A percentile compares a stretch with the other conserved stretches of the same genome.
phyloP scores from a whole-genome alignment of 2,329 filamentous ascomycete genomes.

The Colletotrichum spinosum region DNA sequence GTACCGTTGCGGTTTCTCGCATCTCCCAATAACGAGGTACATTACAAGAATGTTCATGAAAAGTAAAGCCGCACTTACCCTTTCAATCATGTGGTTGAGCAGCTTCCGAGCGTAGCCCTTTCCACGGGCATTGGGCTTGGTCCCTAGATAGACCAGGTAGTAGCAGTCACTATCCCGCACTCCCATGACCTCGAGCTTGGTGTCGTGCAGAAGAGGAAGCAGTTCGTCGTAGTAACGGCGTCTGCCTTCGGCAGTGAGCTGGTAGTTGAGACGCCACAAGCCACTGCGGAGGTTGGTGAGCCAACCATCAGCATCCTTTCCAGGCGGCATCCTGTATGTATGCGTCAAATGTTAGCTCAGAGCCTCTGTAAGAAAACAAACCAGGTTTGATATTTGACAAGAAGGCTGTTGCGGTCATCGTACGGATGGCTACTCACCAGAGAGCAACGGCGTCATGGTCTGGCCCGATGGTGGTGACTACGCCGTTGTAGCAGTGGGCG shows the following conservation, averaged over 20 bases:
- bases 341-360: constrained; percentile 34
- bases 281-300: constrained; percentile 79
- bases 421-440: constrained; percentile 67
- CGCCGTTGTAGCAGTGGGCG: constrained; percentile 78
- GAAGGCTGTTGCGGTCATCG: not conserved
- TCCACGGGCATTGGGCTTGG: constrained; percentile 75
- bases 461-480: constrained; percentile 79
- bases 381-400: no score
- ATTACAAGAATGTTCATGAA: not conserved
- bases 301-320: constrained; percentile 78
- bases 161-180: constrained; percentile 75
- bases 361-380: not conserved
- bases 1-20: no score
- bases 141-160: constrained; percentile 88
- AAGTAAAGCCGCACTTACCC: constrained; percentile 57
- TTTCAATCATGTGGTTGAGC: constrained; percentile 75
- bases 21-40: no score
- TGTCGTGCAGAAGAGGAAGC: constrained; percentile 78
- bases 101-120: constrained; percentile 80
- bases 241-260: constrained; percentile 78
- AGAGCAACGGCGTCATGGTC: constrained; percentile 83
- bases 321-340: constrained; percentile 76
- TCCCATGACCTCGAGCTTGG: constrained; percentile 77
- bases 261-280: constrained; percentile 81
- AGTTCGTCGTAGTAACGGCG: constrained; percentile 83